Evolutionary conservation across 2,329 filamentous ascomycete genomes (phyloP), one percentile per base, ranked within the genome.

Genomic region (Talaromyces sp.): DNA sequence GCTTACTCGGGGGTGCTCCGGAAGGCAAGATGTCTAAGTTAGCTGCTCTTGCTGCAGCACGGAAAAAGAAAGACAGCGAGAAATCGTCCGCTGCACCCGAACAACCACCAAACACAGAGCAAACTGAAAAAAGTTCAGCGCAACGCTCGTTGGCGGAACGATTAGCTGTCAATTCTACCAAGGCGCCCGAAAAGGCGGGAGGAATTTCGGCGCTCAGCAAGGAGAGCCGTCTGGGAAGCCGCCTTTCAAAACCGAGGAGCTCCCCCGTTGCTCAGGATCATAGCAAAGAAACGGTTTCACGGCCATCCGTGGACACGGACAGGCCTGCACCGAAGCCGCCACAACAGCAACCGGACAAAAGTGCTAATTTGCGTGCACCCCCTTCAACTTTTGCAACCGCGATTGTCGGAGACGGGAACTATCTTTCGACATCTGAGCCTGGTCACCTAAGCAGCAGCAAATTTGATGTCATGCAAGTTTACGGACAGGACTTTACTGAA

Each of bases 11-110:
- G 33, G 96, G 95, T 36, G 85, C 87, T 8, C 71, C 86, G 1
- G 70, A 79, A n/a, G 83, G 85, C 3, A 95, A 93, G 70, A 83
- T 90, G 75, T 96, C 94, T 5, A 99, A 99, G 70, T 81, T 99
- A 53, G 94, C 96, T 68, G 92, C 92, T 55, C 80, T 99, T 50
- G 93, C 94, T 57, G 92, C 92, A 36, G 89, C 91, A 59, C 85
- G 92, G 31, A 93, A 92, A 73, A 93, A 91, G 76, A 96, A 92
- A 75, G 87, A 87, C 14, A 87, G 87, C 33, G 87, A 89, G 44
- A 87, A 85, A 68, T 79, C 47, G 68, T 79, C 47, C 27, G 9
- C 7, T 12, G 34, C 18, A 14, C 14, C 36, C 6, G 53, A 61
- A 12, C 23, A 23, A 40, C 23, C 50, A 34, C 9, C n/a, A 55